A percentile compares a stretch with the other conserved stretches of the same genome.
phyloP scores from a whole-genome alignment of 116 monocot species.

The Phalaenopsis hybrid region DNA sequence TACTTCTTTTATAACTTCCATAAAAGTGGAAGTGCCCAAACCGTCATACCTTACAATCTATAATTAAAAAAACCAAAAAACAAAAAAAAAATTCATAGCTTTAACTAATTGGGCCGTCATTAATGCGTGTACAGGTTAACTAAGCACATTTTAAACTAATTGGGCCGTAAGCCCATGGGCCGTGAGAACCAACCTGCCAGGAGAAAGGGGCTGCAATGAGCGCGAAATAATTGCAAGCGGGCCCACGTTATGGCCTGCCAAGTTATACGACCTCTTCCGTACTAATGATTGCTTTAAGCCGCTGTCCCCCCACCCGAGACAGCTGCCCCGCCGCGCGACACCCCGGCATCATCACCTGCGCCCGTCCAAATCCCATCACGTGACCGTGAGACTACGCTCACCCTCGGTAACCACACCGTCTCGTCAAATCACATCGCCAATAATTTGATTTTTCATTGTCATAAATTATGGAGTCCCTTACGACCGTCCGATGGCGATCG shows the following conservation, averaged over 20 bases:
- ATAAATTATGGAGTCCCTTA: not conserved
- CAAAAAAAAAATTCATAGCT: no score
- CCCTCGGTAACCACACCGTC: not conserved
- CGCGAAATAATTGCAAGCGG: not conserved
- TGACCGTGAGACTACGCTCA: not conserved
- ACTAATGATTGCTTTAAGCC: not conserved
- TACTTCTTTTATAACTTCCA: no score
- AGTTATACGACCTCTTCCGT: not conserved
- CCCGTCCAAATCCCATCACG: not conserved
- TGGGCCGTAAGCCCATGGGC: no score
- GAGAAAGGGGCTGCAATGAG: not conserved
- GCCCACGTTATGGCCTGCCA: not conserved
- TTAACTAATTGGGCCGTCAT: no score
- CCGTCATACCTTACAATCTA: no score
- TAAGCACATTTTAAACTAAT: no score
- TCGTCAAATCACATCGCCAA: not conserved
- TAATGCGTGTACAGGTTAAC: no score
- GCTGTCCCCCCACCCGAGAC: not conserved
- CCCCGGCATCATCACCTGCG: not conserved
- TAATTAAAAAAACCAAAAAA: no score
- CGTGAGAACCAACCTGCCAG: not conserved
- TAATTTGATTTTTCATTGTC: not conserved
- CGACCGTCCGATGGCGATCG: not conserved
- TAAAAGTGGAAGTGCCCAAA: no score
- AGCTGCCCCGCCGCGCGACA: not conserved